Evolutionary conservation across 805 yeast species (phyloP).

Genomic region (Teunomyces panamensis): DNA sequence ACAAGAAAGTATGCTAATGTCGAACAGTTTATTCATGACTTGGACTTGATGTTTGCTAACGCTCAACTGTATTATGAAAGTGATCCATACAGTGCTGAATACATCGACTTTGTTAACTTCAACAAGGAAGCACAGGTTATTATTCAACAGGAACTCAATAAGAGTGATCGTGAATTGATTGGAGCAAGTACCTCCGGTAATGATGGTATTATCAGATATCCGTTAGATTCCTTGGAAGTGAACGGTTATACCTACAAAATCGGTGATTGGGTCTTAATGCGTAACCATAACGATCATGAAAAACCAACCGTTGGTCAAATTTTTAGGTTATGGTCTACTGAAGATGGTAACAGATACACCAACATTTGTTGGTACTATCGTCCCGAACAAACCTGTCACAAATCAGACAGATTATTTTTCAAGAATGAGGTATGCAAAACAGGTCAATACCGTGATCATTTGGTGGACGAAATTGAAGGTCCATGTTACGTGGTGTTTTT

Average conservation of each 20-base stretch:
- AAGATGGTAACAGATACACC: slow-evolving; percentile 77
- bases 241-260: slow-evolving; percentile 73
- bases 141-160: slow-evolving; percentile 66
- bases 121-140: slow-evolving; percentile 59
- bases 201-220: slow-evolving; percentile 60
- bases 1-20: slow-evolving; percentile 77
- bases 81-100: slow-evolving; percentile 54
- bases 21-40: slow-evolving; percentile 73
- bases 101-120: slow-evolving; percentile 59
- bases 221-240: slow-evolving; percentile 73
- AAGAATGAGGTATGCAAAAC: slow-evolving; percentile 95
- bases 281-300: slow-evolving; percentile 81
- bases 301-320: slow-evolving; percentile 94
- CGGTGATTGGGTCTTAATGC: slow-evolving; percentile 92
- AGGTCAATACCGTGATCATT: slow-evolving; percentile 94
- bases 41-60: slow-evolving; percentile 70
- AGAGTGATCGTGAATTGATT: slow-evolving; percentile 77
- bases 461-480: slow-evolving; percentile 83
- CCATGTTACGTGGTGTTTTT: slow-evolving; percentile 94
- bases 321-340: slow-evolving; percentile 89
- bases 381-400: slow-evolving; percentile 96
- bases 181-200: slow-evolving; percentile 36
- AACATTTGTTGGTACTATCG: slow-evolving; percentile 98
- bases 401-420: slow-evolving; percentile 83
- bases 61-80: slow-evolving; percentile 58